Evolutionary conservation across 345 rosid species (phyloP), one percentile per base, ranked within the genome.

Genomic region (Hypericum perforatum): DNA sequence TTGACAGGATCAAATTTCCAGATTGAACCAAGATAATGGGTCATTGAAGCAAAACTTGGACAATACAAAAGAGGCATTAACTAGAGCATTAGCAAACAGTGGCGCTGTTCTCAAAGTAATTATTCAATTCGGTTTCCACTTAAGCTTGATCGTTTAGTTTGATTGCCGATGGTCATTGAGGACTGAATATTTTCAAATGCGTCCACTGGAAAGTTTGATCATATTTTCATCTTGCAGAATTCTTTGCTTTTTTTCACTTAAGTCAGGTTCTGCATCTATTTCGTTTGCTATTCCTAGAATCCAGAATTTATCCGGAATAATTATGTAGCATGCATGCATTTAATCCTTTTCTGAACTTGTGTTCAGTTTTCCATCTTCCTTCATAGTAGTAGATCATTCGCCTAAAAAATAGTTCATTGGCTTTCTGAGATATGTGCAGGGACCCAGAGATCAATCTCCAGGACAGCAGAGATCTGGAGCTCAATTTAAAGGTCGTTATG

Each of bases 11-110:
- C 82, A 74, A 54, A 81, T 85, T 62, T 73, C 74, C 57, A 74
- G 89, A 65, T 59, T 92, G 74, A 80, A 78, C 60, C 77, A 78
- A 71, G 98, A 92, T 72, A 88, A 85, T 77, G 87, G 94, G 52
- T 73, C 77, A 11, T 56, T 85, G 79, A 88, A 82, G 71, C 80
- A 80, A 47, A 92, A 79, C 54, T 71, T 85, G 64, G 74, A 65
- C 63, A 68, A 71, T 37, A 82, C 86, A 41, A 80, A 57, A 69
- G 68, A 75, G 16, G 71, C 86, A 47, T 54, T 85, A 16, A 74
- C 62, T 49, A 76, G 60, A 66, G 48, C 74, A 70, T 77, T 86
- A 58, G 53, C 63, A 52, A 73, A 65, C 49, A 59, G 47, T 45
- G 11, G 40, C 9, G 59, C 61, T 59, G 56, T 46, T 11, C 56